phyloP scores from a whole-genome alignment of 2,329 filamentous ascomycete genomes.

The Monosporascus sp. region DNA sequence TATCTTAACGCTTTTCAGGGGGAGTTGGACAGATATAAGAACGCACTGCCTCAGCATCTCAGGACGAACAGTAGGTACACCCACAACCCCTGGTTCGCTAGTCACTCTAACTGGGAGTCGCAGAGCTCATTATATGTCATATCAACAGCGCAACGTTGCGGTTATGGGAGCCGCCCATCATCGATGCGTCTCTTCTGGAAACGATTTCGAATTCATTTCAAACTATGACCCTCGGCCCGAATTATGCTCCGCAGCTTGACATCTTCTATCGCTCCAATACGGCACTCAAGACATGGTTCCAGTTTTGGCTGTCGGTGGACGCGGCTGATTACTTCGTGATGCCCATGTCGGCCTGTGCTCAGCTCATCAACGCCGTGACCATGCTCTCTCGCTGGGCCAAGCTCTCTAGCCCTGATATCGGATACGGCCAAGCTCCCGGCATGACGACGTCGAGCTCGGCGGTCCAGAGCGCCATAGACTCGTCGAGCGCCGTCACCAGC shows the following conservation, averaged over 20 bases:
- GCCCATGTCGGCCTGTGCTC: constrained; percentile 39
- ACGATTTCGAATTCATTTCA: constrained; percentile 40
- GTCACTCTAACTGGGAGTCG: background rate
- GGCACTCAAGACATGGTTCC: constrained; percentile 45
- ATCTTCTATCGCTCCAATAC: constrained; percentile 44
- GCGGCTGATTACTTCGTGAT: constrained; percentile 38
- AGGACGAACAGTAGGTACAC: constrained; percentile 32
- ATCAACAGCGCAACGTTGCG: constrained; percentile 37
- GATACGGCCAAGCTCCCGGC: background rate
- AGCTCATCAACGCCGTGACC: constrained; percentile 46
- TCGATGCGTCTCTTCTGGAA: constrained; percentile 36
- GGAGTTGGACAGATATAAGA: constrained; percentile 39
- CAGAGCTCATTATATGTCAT: constrained; percentile 36
- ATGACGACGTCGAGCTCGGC: background rate
- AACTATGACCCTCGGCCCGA: constrained; percentile 28
- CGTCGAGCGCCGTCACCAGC: constrained; percentile 6
- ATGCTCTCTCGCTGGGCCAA: constrained; percentile 49
- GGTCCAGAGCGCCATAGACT: background rate
- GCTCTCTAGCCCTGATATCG: constrained; percentile 32
- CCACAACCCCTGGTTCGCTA: background rate
- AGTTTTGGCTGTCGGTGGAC: constrained; percentile 42
- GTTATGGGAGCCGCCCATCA: constrained; percentile 43
- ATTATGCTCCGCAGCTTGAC: constrained; percentile 38
- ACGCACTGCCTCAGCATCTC: constrained; percentile 30
- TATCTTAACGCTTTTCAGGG: constrained; percentile 42